Conservation (phyloP, 1,284 basidiomycete species). For the Phellinidium pouzarii region DNA sequence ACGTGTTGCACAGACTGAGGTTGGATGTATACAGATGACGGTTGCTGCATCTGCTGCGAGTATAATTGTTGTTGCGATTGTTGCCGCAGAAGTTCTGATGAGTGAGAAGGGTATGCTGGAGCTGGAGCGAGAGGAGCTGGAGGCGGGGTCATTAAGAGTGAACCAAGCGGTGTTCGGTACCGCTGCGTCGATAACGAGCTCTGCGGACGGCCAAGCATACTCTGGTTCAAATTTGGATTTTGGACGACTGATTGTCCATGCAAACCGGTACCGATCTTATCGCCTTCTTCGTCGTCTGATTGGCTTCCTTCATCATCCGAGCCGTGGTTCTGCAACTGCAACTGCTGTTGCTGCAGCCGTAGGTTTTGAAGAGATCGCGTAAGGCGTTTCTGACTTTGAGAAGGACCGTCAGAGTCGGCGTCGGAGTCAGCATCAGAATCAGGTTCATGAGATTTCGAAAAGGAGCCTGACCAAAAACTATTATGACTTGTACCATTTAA, state of each 20-base stretch:
- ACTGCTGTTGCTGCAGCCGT: constrained; percentile 16
- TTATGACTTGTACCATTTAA: background rate
- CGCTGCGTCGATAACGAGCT: constrained; percentile 67
- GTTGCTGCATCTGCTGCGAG: constrained; percentile 4
- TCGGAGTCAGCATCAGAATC: constrained; percentile 54
- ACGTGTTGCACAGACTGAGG: constrained; percentile 16
- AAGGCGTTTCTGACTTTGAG: constrained; percentile 2
- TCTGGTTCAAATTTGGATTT: constrained; percentile 29
- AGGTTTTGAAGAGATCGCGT: constrained; percentile 19
- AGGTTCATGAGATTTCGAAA: constrained; percentile 44
- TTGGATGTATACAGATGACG: constrained; percentile 5
- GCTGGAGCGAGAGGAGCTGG: constrained; percentile 34
- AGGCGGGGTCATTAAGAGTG: constrained; percentile 50
- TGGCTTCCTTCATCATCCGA: constrained; percentile 33
- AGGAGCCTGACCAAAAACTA: constrained; percentile 32
- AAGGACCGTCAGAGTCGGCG: background rate
- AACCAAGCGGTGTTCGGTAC: constrained; percentile 70
- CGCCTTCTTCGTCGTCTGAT: constrained; percentile 41
- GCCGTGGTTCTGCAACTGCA: constrained; percentile 6
- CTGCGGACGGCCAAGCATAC: constrained; percentile 48
- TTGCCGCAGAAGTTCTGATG: constrained; percentile 12
- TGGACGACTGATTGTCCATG: constrained; percentile 15
- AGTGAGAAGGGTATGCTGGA: constrained; percentile 11
- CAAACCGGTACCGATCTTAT: constrained; percentile 26
- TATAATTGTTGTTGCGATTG: constrained; percentile 10